Base-by-base conservation (phyloP, 2,329 filamentous ascomycete species). In the Ophiostoma triangulosporum region DNA sequence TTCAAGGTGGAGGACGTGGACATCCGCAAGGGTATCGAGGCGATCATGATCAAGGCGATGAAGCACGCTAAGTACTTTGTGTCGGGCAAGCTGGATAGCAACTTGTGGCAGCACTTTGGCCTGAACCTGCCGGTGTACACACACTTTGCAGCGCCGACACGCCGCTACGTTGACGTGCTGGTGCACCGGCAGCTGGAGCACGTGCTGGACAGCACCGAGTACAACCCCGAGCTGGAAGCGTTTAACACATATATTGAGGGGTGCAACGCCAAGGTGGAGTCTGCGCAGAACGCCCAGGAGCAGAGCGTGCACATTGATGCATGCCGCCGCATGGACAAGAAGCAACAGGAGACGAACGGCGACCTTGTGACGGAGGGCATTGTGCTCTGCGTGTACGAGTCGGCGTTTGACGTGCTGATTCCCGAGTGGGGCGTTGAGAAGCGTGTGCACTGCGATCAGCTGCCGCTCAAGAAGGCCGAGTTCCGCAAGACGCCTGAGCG, bases 201-300 rank as follows among this genome's bases (percentile, higher is more conserved):
- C 56, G 81, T 88, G 50, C 76, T 98, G 35, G 87, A 86, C 58
- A 78, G 83, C 58, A 76, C 87, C 48, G 89, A 96, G 63, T 96
- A 93, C 67, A 82, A 73, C 4, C 93, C 98, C 60, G 93, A 98
- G 57, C 69, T 93, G 57, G 93, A 98, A 65, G 83, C 76, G 54
- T 74, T 98, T 40, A 83, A 83, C 62, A 98, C 97, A 80, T 95
- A 86, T 50, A 86, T 90, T 8, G 93, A 98, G 69, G 81, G 88
- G 61, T 95, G 88, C 77, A 98, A 98, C 73, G 95, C 87, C 65
- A 98, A 97, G 82, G 98, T 97, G 69, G 93, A 98, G 66, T 97
- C 90, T 12, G 89, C 93, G 1, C 91, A 95, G 71, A 93, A 88
- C 64, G 93, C 93, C 14, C 93, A 98, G 68, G 93, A 98, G 68